Percentiles rank a stretch among this genome's conserved stretches.
Evolutionary conservation across 108 stramenopile species (phyloP).

Genomic region (Pelagomonas calceolata): DNA sequence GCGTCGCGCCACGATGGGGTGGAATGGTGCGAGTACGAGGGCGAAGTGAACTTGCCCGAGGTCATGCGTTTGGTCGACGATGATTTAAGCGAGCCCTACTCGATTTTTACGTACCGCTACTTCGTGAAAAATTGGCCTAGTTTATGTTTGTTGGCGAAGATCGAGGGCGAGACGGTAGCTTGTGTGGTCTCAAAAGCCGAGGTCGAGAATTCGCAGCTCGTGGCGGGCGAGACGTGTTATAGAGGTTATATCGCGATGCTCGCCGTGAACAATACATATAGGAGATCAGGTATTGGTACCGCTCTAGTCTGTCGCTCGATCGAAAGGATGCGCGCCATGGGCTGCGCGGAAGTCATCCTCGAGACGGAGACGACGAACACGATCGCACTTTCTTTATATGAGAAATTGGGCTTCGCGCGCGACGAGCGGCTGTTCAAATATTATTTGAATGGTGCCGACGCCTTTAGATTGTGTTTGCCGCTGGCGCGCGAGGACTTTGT

Average conservation of each 20-base stretch:
- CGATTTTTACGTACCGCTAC: conserved; percentile 55
- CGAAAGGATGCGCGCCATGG: conserved; percentile 32
- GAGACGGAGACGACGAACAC: conserved; percentile 46
- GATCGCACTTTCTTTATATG: conserved; percentile 39
- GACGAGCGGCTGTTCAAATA: conserved; percentile 43
- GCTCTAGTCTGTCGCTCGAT: conserved; percentile 31
- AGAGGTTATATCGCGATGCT: conserved; percentile 54
- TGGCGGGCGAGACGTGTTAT: not conserved
- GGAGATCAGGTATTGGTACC: conserved; percentile 24
- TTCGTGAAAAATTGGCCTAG: conserved; percentile 49
- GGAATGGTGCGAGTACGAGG: conserved; percentile 5
- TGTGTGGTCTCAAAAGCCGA: conserved; percentile 43
- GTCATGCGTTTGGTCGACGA: conserved; percentile 42
- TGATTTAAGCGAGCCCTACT: conserved; percentile 53
- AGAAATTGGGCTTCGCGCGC: conserved; percentile 45
- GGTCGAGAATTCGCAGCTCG: conserved; percentile 18
- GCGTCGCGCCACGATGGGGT: not conserved
- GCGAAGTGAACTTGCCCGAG: conserved; percentile 7
- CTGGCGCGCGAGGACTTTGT: no score
- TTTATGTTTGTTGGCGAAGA: conserved; percentile 36
- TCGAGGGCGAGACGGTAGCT: conserved; percentile 3
- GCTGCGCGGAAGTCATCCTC: conserved; percentile 40
- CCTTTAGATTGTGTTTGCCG: conserved; percentile 45
- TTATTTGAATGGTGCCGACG: conserved; percentile 51
- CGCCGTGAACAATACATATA: conserved; percentile 30